Evolutionary conservation across 768 basidiomycete species (phyloP).

Genomic region (Phylloporus rhodoxanthus): DNA sequence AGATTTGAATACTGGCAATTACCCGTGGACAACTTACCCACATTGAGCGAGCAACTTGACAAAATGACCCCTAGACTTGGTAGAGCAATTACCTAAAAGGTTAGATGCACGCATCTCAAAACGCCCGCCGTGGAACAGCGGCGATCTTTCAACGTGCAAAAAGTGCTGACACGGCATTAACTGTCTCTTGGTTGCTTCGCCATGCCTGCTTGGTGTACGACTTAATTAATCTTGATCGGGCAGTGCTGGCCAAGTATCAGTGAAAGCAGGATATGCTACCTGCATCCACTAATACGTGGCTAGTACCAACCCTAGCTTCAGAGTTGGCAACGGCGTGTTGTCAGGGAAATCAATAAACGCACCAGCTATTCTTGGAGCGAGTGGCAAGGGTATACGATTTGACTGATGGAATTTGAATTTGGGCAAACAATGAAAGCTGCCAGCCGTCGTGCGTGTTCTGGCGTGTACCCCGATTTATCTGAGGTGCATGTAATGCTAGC

Average conservation of each 20-base stretch:
- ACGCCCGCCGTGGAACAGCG: not conserved
- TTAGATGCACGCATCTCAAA: not conserved
- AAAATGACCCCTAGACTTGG: not conserved
- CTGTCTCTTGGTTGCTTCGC: not conserved
- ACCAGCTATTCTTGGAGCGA: not conserved
- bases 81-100: not conserved
- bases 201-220: not conserved
- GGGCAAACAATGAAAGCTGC: not conserved
- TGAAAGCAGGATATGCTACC: not conserved
- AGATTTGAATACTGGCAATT: not conserved
- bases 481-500: not conserved
- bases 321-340: not conserved
- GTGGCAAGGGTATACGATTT: not conserved
- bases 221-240: not conserved
- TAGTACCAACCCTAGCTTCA: slow-evolving; percentile 6
- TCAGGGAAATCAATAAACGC: slow-evolving; percentile 2
- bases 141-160: not conserved
- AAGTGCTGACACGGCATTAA: not conserved
- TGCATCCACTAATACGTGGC: not conserved
- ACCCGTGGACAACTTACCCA: not conserved
- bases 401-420: not conserved
- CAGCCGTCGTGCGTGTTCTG: not conserved
- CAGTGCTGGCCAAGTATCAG: slow-evolving; percentile 3
- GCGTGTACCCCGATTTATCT: not conserved
- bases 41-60: not conserved